Evolutionary conservation across 495 filamentous ascomycete genomes (phyloP).

Genomic region (Chaetomidium leptoderma): DNA sequence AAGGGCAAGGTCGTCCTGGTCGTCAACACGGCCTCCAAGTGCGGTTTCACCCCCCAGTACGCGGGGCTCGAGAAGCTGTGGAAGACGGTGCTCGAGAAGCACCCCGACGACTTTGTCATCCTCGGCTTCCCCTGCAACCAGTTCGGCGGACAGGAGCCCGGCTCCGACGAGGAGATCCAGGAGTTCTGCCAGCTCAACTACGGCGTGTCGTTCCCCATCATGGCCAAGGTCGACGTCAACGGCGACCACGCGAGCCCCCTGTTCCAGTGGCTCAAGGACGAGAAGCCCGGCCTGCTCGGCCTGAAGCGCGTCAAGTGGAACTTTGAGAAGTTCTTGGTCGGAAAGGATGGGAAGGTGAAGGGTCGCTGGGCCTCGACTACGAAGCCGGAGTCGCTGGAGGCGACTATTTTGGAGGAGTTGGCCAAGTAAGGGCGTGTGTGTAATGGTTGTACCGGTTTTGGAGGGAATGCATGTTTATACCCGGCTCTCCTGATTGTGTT

Average conservation of each 20-base stretch:
- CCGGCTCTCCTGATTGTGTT: neutral
- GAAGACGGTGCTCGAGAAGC: conserved; percentile 62
- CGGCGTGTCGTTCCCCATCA: conserved; percentile 86
- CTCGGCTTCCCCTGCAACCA: conserved; percentile 99
- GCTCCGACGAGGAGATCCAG: conserved; percentile 84
- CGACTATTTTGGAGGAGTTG: conserved; percentile 69
- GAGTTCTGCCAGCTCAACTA: conserved; percentile 92
- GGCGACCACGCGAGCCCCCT: conserved; percentile 74
- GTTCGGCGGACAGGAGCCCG: conserved; percentile 87
- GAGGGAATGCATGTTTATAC: neutral
- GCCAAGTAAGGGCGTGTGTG: conserved; percentile 20
- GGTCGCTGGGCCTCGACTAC: conserved; percentile 76
- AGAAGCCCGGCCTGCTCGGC: conserved; percentile 78
- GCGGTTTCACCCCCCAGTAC: conserved; percentile 98
- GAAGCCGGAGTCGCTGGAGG: conserved; percentile 77
- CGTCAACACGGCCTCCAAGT: conserved; percentile 99
- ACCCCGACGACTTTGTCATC: conserved; percentile 74
- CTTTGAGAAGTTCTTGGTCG: conserved; percentile 94
- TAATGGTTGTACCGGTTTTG: neutral
- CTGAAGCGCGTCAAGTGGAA: conserved; percentile 88
- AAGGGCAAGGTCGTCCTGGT: conserved; percentile 89
- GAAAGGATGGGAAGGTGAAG: conserved; percentile 78
- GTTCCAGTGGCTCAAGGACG: conserved; percentile 82
- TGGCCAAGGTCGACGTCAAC: conserved; percentile 92
- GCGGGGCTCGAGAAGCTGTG: conserved; percentile 86